These are phyloP conservation scores for Phytophthora ramorum DNA, from an alignment of 352 stramenopile genomes.

Conservation along the genomic window DNA sequence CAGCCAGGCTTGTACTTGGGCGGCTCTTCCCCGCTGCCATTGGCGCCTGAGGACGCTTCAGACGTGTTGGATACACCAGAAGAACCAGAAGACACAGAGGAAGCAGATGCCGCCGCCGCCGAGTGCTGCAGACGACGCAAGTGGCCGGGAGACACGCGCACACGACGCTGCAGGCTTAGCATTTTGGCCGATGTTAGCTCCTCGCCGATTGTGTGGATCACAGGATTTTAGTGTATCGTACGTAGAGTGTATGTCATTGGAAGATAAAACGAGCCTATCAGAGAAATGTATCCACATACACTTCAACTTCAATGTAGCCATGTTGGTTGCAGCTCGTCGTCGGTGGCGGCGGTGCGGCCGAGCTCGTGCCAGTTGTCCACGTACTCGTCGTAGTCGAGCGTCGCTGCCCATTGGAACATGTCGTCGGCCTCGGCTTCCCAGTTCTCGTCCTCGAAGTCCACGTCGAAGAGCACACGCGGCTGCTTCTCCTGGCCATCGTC, in stretches of 20 bases:
- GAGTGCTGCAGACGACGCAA: constrained; percentile 28
- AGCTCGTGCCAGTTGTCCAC: constrained; percentile 68
- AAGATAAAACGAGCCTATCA: constrained; percentile 12
- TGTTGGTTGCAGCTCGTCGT: constrained; percentile 11
- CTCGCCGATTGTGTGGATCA: constrained; percentile 5
- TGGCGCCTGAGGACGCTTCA: constrained; percentile 7
- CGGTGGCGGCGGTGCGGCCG: constrained; percentile 62
- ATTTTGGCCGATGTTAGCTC: constrained; percentile 7
- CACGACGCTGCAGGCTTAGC: constrained; percentile 26
- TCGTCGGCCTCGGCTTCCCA: constrained; percentile 74
- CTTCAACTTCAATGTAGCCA: constrained; percentile 3
- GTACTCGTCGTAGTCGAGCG: constrained; percentile 82
- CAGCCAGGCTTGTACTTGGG: constrained; percentile 86
- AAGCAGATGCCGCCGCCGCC: constrained; percentile 1
- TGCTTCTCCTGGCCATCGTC: constrained; percentile 18
- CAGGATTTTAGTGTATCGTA: constrained; percentile 1
- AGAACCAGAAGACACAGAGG: constrained; percentile 11
- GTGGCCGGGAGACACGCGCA: constrained; percentile 14
- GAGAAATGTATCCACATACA: constrained; percentile 3
- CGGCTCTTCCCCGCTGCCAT: constrained; percentile 42
- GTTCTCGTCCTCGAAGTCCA: constrained; percentile 73
- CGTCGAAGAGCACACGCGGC: constrained; percentile 50
- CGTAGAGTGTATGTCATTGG: background rate
- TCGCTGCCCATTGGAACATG: constrained; percentile 74
- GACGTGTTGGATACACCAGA: constrained; percentile 1